Conservation (phyloP, 2,329 filamentous ascomycete species). For the Dothiorella sarmentorum region DNA sequence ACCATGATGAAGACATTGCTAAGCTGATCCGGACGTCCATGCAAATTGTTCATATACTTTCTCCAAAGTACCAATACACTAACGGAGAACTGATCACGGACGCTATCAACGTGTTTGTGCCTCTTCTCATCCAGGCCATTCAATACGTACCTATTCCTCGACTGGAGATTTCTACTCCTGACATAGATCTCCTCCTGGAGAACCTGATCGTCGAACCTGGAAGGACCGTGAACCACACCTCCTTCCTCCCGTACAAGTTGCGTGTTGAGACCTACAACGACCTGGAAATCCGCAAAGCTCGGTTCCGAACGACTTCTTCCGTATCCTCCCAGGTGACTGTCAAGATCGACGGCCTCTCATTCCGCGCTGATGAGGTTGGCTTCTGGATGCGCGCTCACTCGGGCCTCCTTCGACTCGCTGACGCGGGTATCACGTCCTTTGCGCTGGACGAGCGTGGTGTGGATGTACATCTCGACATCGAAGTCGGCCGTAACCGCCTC, state of each 20-base stretch:
- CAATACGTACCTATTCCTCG: conserved; percentile 89
- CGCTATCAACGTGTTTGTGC: conserved; percentile 74
- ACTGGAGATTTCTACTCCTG: conserved; percentile 79
- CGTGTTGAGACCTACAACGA: conserved; percentile 82
- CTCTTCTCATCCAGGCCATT: conserved; percentile 69
- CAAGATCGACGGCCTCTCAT: conserved; percentile 76
- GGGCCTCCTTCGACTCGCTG: conserved; percentile 69
- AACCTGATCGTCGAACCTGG: conserved; percentile 90
- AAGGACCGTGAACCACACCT: conserved; percentile 75
- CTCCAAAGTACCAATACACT: conserved; percentile 59
- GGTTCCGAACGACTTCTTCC: conserved; percentile 63
- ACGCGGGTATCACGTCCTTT: conserved; percentile 83
- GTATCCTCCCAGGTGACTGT: conserved; percentile 71
- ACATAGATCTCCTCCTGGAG: conserved; percentile 81
- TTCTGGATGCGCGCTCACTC: conserved; percentile 83
- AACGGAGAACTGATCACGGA: conserved; percentile 74
- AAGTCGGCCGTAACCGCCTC: conserved; percentile 71
- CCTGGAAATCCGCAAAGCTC: conserved; percentile 77
- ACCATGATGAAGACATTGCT: conserved; percentile 68
- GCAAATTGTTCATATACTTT: conserved; percentile 68
- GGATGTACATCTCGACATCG: conserved; percentile 80
- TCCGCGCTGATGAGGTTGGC: conserved; percentile 81
- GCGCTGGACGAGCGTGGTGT: conserved; percentile 81
- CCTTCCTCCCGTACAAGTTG: conserved; percentile 82
- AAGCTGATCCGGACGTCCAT: conserved; percentile 64